Conservation (phyloP, 345 rosid species). For the Xanthoceras sorbifolium region DNA sequence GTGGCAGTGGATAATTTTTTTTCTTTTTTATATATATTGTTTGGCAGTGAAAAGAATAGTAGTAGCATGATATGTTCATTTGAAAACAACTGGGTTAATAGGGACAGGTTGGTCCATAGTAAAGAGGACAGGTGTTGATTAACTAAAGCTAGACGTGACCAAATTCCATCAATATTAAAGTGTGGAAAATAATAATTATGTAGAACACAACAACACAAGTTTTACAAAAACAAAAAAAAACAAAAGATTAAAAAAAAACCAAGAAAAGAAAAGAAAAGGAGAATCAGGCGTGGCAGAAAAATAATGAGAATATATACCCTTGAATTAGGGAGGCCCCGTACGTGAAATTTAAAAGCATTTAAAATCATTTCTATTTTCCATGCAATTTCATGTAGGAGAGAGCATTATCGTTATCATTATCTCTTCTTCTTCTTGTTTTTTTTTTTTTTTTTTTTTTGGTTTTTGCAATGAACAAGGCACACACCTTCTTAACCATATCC, state of each 20-base stretch:
- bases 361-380: conserved; percentile 60
- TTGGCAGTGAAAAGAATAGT: conserved; percentile 19
- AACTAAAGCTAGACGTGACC: conserved; percentile 46
- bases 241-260: background rate
- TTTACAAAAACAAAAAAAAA: background rate
- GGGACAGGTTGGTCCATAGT: conserved; percentile 40
- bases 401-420: conserved; percentile 41
- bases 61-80: background rate
- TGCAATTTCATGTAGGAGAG: conserved; percentile 46
- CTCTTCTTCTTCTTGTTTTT: background rate
- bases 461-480: conserved; percentile 22
- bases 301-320: conserved; percentile 59
- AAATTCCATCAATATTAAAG: conserved; percentile 39
- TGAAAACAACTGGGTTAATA: conserved; percentile 31
- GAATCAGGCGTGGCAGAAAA: conserved; percentile 71
- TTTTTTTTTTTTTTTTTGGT: too few species aligned
- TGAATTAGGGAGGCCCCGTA: conserved; percentile 46
- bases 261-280: conserved; percentile 13
- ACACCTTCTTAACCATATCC: conserved; percentile 18
- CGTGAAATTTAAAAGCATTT: conserved; percentile 50
- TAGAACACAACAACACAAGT: conserved; percentile 18
- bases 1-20: background rate
- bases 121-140: conserved; percentile 29
- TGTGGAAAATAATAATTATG: conserved; percentile 40
- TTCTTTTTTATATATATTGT: background rate